phyloP scores from a whole-genome alignment of 805 yeast species.

The Sungouiella blattae region DNA sequence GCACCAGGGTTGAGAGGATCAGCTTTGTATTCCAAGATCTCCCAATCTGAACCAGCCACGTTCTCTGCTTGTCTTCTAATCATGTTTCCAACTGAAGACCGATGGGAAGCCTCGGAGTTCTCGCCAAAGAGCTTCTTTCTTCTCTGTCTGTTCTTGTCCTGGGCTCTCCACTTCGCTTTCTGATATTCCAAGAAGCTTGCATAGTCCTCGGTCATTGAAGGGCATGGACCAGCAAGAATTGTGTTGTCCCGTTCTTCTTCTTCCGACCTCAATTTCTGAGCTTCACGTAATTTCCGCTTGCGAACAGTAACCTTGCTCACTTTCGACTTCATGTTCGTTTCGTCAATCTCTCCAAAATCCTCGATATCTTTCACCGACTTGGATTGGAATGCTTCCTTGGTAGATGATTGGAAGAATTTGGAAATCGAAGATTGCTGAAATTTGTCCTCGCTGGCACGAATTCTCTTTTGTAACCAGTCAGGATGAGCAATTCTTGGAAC shows the following conservation, averaged over 20 bases:
- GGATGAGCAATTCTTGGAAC: conserved; percentile 95
- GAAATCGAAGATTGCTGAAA: conserved; percentile 67
- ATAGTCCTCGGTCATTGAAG: conserved; percentile 66
- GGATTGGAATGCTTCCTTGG: conserved; percentile 34
- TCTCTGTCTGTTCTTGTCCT: conserved; percentile 66
- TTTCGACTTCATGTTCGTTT: conserved; percentile 20
- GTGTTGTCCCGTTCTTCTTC: conserved; percentile 50
- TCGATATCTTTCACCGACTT: conserved; percentile 62
- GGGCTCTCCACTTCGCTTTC: conserved; percentile 84
- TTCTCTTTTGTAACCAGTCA: conserved; percentile 76
- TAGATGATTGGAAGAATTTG: conserved; percentile 50
- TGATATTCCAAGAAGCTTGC: conserved; percentile 67
- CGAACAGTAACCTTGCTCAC: conserved; percentile 46
- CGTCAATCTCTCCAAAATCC: conserved; percentile 51
- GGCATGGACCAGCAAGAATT: conserved; percentile 52
- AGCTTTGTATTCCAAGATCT: conserved; percentile 65
- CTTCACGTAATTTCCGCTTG: conserved; percentile 38
- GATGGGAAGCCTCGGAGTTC: conserved; percentile 46
- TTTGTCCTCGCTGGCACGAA: conserved; percentile 58
- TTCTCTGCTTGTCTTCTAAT: conserved; percentile 75
- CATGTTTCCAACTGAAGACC: conserved; percentile 64
- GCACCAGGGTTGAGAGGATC: conserved; percentile 65
- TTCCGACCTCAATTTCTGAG: conserved; percentile 17
- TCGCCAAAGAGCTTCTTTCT: conserved; percentile 79
- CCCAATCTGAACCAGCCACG: conserved; percentile 80